Percentiles rank a stretch among this genome's conserved stretches.
Evolutionary conservation across 2,329 filamentous ascomycete species (phyloP).

Genomic region (Penicillium sp.): DNA sequence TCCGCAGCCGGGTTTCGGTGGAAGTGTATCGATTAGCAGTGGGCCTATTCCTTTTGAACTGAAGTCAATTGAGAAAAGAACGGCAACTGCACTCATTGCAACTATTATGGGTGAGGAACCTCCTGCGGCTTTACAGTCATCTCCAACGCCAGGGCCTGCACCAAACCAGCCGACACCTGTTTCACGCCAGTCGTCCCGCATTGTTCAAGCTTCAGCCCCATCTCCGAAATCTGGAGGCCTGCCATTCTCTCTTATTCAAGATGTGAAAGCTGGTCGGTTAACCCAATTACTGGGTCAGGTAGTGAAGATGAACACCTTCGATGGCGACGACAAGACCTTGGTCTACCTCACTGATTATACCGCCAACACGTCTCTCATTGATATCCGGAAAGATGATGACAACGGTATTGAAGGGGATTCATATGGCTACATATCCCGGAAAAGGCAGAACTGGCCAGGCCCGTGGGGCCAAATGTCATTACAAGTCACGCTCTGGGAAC

Average conservation of each 20-base stretch:
- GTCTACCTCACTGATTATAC: slow-evolving; percentile 87
- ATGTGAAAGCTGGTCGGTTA: slow-evolving; percentile 62
- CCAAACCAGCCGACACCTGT: background rate
- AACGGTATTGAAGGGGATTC: slow-evolving; percentile 56
- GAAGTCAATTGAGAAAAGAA: slow-evolving; percentile 33
- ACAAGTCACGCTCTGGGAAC: slow-evolving; percentile 71
- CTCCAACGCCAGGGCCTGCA: slow-evolving; percentile 3
- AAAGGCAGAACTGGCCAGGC: slow-evolving; percentile 64
- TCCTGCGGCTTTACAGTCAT: background rate
- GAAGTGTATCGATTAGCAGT: slow-evolving; percentile 25
- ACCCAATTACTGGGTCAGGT: slow-evolving; percentile 75
- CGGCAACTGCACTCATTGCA: slow-evolving; percentile 35
- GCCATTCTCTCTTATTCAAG: slow-evolving; percentile 65
- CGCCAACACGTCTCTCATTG: slow-evolving; percentile 66
- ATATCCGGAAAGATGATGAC: slow-evolving; percentile 48
- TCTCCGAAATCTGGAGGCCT: slow-evolving; percentile 7
- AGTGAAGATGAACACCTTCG: slow-evolving; percentile 60
- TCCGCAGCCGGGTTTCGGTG: slow-evolving; percentile 25
- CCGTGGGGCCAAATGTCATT: slow-evolving; percentile 75
- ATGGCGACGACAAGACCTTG: slow-evolving; percentile 54
- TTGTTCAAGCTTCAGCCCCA: slow-evolving; percentile 14
- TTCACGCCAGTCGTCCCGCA: slow-evolving; percentile 6
- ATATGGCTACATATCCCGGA: slow-evolving; percentile 56
- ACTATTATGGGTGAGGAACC: background rate
- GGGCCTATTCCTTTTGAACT: slow-evolving; percentile 34